Evolutionary conservation across 2,329 filamentous ascomycete species (phyloP), one percentile per base, ranked within the genome.

Genomic region (Ophiostoma himal-ulmi): DNA sequence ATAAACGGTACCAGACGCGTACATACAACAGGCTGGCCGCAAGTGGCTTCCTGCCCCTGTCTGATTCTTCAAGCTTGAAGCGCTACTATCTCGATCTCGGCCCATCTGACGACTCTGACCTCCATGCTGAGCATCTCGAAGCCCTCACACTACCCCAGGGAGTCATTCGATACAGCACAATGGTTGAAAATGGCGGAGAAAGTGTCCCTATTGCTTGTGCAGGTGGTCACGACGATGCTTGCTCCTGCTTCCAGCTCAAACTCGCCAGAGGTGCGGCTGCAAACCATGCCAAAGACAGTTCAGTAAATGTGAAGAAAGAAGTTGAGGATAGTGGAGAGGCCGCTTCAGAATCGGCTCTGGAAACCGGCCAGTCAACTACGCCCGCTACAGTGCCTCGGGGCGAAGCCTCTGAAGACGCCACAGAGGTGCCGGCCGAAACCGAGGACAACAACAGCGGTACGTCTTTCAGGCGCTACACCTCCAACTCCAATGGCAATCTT

Each of bases 31-130:
- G 57, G 10, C 11, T 62, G 57, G 22, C 13, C 3, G 13, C 13
- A 34, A 34, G 6, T 34, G 57, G 26, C n/a, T 13, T 62, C 11
- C 5, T 62, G 57, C 13, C 57, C 26, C 26, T 36, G 57, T 34
- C 11, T 34, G 26, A 36, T 13, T 3, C 34, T 10, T 13, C 57
- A 6, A 34, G 69, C 2, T 41, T 11, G 13, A 66, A 71, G 17
- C 76, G 77, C 37, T 71, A 75, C 30, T 68, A 74, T 5, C 70
- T 75, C 52, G 73, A 74, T 36, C 71, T 75, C 7, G 73, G 74
- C 6, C 73, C 74, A 2, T 73, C 72, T 11, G 67, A 36, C 5
- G 73, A 75, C 52, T 68, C 65, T 3, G 73, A 74, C 3, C 39
- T 69, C 11, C 73, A 70, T 11, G 41, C 69, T 0, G 71, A 73